Evolutionary conservation across 495 filamentous ascomycete genomes (phyloP), one percentile per base, ranked within the genome.

Genomic region (Margaritispora aquatica): DNA sequence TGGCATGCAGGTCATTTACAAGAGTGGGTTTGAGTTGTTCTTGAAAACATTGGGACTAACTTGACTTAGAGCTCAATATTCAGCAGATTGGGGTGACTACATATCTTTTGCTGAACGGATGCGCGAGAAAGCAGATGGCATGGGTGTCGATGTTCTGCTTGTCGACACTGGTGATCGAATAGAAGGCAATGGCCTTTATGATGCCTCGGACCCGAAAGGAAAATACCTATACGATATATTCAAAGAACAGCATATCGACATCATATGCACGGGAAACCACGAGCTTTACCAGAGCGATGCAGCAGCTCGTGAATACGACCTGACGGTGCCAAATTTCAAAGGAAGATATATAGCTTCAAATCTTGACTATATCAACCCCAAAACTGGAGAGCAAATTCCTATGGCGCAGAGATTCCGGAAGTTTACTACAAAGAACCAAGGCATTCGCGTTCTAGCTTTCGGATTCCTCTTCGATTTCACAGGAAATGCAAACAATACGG

Each of bases 61-160:
- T 17, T 47, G 11, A 51, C 24, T 26, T 65, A 90, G 87, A 73
- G 76, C 91, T 1, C 91, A 90, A 24, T 98, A 89, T 70, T 92
- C 90, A 17, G 95, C 90, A 36, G 94, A 97, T 70, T 97, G 94
- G 88, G 94, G 94, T 34, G 94, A 98, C 74, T 98, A 97, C 72
- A 81, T 97, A 63, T 97, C 94, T 10, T 96, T 98, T 67, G 83
- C 92, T 21, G 73, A 84, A 29, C 90, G 90, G 64, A 83, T 98
- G 80, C 87, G 83, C 23, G 75, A 83, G 63, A 85, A 80, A 68
- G 89, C 90, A 22, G 88, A 97, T 66, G 77, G 82, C 2, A 78
- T 85, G 41, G 91, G 88, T 21, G 82, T 84, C 27, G 94, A 98
- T 70, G 73, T 98, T 23, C 74, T 97, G 22, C 82, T 98, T 22